Conservation (phyloP, 345 rosid genomes). For the Aquilaria sinensis region DNA sequence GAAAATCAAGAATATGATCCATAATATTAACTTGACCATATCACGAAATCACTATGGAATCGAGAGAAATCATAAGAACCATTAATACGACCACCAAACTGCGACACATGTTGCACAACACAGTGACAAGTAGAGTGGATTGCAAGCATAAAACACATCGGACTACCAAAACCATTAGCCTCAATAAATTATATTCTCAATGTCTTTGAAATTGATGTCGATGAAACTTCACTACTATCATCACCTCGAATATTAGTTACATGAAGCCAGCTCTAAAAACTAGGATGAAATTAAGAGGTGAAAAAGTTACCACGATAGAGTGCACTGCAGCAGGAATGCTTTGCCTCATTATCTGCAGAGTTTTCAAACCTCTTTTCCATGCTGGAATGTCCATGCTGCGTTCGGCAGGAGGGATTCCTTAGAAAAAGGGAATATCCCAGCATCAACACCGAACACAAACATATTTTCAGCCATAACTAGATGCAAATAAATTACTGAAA, state of each 20-base stretch:
- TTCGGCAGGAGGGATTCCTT: conserved; percentile 99
- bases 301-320: conserved; percentile 76
- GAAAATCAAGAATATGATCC: too few relatives aligned
- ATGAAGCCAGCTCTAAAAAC: neutral
- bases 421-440: conserved; percentile 91
- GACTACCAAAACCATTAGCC: neutral
- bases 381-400: conserved; percentile 98
- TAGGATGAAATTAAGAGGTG: conserved; percentile 6
- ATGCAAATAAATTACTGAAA: too few relatives aligned
- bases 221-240: too few relatives aligned
- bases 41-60: too few relatives aligned
- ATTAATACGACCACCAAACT: too few relatives aligned
- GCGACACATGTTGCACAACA: too few relatives aligned
- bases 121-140: too few relatives aligned
- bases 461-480: conserved; percentile 4
- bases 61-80: too few relatives aligned
- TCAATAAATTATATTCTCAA: too few relatives aligned
- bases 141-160: neutral
- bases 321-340: conserved; percentile 72
- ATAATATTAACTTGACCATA: too few relatives aligned
- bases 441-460: conserved; percentile 68
- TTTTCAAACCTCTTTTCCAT: conserved; percentile 86
- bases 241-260: too few relatives aligned
- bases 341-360: conserved; percentile 66
- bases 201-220: too few relatives aligned